Conservation (phyloP, 495 filamentous ascomycete species). For the Lophiotrema nucula region DNA sequence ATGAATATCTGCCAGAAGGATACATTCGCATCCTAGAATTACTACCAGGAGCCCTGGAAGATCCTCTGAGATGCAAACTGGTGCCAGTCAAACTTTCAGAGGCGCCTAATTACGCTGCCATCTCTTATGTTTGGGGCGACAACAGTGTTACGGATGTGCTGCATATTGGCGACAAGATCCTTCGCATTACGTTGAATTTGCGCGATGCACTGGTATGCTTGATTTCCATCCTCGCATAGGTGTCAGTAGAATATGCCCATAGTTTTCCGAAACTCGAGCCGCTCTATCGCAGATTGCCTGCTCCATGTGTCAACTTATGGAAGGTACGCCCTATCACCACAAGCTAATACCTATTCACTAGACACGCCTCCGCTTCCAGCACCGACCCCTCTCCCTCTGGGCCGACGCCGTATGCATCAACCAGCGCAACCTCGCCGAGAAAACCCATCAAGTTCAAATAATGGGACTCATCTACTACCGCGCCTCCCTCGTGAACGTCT, state of each 20-base stretch:
- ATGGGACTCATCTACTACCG: slow-evolving; percentile 6
- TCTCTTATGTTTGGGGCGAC: slow-evolving; percentile 23
- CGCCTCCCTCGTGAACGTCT: neutral
- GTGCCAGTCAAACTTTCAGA: neutral
- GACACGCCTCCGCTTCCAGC: no score
- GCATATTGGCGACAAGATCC: neutral
- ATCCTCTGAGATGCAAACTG: neutral
- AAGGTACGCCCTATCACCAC: no score
- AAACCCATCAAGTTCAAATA: neutral
- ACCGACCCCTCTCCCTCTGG: no score
- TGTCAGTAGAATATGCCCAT: neutral
- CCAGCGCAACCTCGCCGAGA: neutral
- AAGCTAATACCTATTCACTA: no score
- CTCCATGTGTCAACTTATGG: no score
- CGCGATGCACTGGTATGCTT: slow-evolving; percentile 1
- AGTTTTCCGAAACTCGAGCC: neutral
- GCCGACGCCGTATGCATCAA: slow-evolving; percentile 18
- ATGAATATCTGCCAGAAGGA: neutral
- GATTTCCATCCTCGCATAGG: no score
- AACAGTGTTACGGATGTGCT: neutral
- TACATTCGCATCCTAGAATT: neutral
- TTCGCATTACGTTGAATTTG: slow-evolving; percentile 7
- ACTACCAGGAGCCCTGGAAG: neutral
- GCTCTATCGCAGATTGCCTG: no score
- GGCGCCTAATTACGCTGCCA: neutral